Conservation (phyloP, 225 moss, liverwort and hornwort species). For the Bryoerythrophyllum caledonicum region DNA sequence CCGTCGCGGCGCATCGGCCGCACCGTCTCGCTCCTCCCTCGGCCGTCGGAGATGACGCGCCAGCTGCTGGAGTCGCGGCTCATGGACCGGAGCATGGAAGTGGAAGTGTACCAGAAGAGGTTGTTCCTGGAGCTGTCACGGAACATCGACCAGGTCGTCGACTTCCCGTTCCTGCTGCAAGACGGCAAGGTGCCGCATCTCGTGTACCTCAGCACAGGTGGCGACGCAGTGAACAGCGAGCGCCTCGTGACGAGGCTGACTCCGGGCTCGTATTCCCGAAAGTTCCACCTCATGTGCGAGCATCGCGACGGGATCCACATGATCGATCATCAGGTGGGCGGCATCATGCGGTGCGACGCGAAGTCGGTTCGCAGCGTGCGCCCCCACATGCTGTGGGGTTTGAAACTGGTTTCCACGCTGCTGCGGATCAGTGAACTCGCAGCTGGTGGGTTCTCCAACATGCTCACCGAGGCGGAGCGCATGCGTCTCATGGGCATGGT, state of each 20-base stretch:
- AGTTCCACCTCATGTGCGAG: conserved; percentile 72
- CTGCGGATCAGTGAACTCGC: conserved; percentile 51
- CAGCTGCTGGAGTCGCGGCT: conserved; percentile 36
- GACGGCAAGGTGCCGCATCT: conserved; percentile 52
- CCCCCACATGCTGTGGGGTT: conserved; percentile 59
- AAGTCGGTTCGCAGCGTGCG: conserved; percentile 49
- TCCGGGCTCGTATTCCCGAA: conserved; percentile 52
- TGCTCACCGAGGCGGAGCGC: conserved; percentile 47
- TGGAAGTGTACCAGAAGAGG: conserved; percentile 29
- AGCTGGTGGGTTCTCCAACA: conserved; percentile 42
- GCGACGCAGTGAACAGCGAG: conserved; percentile 54
- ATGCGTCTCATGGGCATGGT: conserved; percentile 45
- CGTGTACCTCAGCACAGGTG: conserved; percentile 49
- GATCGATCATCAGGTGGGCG: conserved; percentile 61
- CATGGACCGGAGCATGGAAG: conserved; percentile 24
- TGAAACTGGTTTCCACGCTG: conserved; percentile 47
- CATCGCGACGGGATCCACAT: conserved; percentile 61
- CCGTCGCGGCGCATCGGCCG: conserved; percentile 44
- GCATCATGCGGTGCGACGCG: conserved; percentile 58
- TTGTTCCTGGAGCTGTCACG: conserved; percentile 43
- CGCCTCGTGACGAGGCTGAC: conserved; percentile 48
- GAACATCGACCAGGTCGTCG: conserved; percentile 46
- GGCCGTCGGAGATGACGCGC: conserved; percentile 53
- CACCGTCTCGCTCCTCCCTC: conserved; percentile 54
- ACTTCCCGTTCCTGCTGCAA: conserved; percentile 47